phyloP scores from a whole-genome alignment of 257 asterid genomes.

The Rubia yunnanensis region DNA sequence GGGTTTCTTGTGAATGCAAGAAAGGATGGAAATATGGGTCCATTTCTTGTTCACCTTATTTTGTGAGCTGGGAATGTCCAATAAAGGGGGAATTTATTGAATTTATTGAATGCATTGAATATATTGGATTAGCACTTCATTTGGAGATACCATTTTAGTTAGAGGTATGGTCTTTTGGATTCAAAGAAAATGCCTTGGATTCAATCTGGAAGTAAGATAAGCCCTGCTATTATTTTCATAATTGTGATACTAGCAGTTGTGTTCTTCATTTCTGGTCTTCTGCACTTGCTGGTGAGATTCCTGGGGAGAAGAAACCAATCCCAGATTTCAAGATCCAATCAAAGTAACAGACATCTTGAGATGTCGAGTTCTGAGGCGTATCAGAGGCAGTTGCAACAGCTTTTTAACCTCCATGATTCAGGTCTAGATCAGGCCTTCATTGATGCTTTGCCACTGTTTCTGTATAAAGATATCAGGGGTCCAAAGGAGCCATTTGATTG shows the following conservation, averaged over 20 bases:
- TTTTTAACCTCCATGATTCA: slow-evolving; percentile 72
- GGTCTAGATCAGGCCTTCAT: slow-evolving; percentile 74
- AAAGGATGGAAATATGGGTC: slow-evolving; percentile 16
- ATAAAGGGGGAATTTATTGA: slow-evolving; percentile 10
- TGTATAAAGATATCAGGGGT: slow-evolving; percentile 66
- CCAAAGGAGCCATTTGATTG: slow-evolving; percentile 79
- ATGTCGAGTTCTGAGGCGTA: slow-evolving; percentile 44
- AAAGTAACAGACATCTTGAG: slow-evolving; percentile 23
- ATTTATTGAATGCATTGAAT: slow-evolving; percentile 5
- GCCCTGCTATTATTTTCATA: slow-evolving; percentile 49
- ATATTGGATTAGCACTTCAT: not conserved
- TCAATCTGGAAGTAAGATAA: slow-evolving; percentile 53
- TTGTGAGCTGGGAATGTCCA: slow-evolving; percentile 18
- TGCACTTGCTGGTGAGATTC: slow-evolving; percentile 53
- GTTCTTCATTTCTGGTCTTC: slow-evolving; percentile 48
- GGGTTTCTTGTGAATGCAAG: slow-evolving; percentile 28
- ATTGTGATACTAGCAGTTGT: slow-evolving; percentile 46
- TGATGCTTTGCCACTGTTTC: slow-evolving; percentile 76
- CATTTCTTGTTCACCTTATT: slow-evolving; percentile 20
- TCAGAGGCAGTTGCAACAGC: slow-evolving; percentile 79
- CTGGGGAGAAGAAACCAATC: slow-evolving; percentile 38
- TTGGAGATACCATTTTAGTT: slow-evolving; percentile 8
- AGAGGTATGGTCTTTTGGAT: slow-evolving; percentile 25
- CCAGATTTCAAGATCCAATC: slow-evolving; percentile 24
- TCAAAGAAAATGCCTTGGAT: slow-evolving; percentile 47